Percentiles rank a stretch among this genome's conserved stretches.
These are phyloP conservation scores for Ensete ventricosum DNA, from an alignment of 176 grass and related monocot genomes.

Conservation along the genomic window DNA sequence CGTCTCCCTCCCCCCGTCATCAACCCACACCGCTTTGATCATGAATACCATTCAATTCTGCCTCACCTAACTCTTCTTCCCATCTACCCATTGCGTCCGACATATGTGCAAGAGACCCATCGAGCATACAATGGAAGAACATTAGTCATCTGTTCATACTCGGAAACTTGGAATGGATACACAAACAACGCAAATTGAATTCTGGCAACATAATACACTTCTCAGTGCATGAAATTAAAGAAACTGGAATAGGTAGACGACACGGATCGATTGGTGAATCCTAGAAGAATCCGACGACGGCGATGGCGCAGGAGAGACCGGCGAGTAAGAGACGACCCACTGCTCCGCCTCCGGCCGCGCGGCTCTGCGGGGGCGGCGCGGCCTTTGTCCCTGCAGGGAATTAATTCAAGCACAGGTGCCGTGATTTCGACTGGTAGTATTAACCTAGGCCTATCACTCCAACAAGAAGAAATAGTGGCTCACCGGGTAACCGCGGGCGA, in stretches of 20 bases:
- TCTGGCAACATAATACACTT: no score
- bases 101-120: no score
- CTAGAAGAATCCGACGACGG: neutral
- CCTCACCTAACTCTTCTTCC: neutral
- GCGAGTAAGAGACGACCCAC: slow-evolving; percentile 13
- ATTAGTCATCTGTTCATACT: no score
- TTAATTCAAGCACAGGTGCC: neutral
- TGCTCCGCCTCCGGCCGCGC: slow-evolving; percentile 6
- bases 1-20: neutral
- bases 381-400: slow-evolving; percentile 24
- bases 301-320: slow-evolving; percentile 13
- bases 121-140: no score
- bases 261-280: neutral
- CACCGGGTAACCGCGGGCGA: neutral
- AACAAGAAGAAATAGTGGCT: neutral
- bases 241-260: no score
- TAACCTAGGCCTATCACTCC: neutral
- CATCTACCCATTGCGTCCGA: neutral
- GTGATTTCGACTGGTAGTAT: neutral
- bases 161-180: no score
- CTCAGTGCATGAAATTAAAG: no score
- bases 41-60: no score
- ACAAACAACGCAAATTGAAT: no score
- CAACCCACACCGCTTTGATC: no score
- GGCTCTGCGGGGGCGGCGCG: slow-evolving; percentile 7